A percentile compares a stretch with the other conserved stretches of the same genome.
These are phyloP conservation scores for Picochlorum costavermella DNA, from an alignment of 139 green algal genomes.

Conservation along the genomic window DNA sequence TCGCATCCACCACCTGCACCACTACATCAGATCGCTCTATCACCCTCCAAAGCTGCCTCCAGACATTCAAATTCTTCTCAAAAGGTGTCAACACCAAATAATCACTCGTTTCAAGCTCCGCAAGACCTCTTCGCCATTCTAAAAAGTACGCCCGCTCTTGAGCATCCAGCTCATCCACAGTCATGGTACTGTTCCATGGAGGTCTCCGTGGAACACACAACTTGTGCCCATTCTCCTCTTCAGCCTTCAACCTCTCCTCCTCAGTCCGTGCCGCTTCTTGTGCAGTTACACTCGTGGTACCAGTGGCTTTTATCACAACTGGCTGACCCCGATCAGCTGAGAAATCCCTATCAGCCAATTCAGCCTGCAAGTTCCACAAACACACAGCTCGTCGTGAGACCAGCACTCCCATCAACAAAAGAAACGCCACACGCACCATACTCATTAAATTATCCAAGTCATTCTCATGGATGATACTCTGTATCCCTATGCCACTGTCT, in stretches of 20 bases:
- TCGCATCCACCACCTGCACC: conserved; percentile 89
- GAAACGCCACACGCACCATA: conserved; percentile 50
- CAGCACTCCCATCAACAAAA: too few relatives aligned
- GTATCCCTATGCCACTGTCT: conserved; percentile 49
- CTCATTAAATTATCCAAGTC: conserved; percentile 91
- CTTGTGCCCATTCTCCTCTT: conserved; percentile 28
- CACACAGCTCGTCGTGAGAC: too few relatives aligned
- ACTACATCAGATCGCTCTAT: conserved; percentile 90
- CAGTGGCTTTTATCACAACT: conserved; percentile 52
- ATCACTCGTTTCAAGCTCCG: conserved; percentile 79
- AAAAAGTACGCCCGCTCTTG: conserved; percentile 73
- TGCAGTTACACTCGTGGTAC: conserved; percentile 24
- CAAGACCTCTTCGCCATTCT: conserved; percentile 75
- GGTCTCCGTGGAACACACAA: conserved; percentile 69
- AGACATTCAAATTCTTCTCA: conserved; percentile 99
- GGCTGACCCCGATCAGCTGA: conserved; percentile 56
- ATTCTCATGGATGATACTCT: conserved; percentile 75
- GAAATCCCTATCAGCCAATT: conserved; percentile 80
- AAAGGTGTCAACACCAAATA: conserved; percentile 89
- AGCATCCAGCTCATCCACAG: conserved; percentile 70
- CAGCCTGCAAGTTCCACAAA: conserved; percentile 43
- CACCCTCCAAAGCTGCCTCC: conserved; percentile 97
- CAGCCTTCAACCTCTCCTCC: conserved; percentile 38
- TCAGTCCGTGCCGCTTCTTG: conserved; percentile 34
- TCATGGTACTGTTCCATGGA: conserved; percentile 62